A percentile compares a stretch with the other conserved stretches of the same genome.
phyloP scores from a whole-genome alignment of 805 yeast genomes.

The Debaryomyces tyrocola region DNA sequence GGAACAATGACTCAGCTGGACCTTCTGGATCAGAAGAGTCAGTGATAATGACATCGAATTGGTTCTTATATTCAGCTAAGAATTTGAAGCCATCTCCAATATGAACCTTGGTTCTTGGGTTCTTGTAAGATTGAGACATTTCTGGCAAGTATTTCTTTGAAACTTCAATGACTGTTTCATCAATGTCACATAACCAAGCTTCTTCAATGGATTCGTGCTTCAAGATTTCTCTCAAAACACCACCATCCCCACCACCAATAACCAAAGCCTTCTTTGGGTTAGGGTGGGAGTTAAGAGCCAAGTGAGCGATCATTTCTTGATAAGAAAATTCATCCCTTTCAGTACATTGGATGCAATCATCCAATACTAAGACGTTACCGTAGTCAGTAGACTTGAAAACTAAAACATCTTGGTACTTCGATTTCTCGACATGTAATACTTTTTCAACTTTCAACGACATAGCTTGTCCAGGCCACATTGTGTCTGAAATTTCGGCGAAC shows the following conservation, averaged over 20 bases:
- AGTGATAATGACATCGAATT: slow-evolving; percentile 93
- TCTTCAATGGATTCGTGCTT: slow-evolving; percentile 85
- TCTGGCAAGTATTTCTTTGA: slow-evolving; percentile 86
- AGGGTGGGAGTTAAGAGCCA: slow-evolving; percentile 90
- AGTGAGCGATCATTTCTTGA: slow-evolving; percentile 97
- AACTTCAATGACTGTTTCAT: slow-evolving; percentile 85
- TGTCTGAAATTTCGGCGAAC: slow-evolving; percentile 93
- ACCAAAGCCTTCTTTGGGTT: slow-evolving; percentile 92
- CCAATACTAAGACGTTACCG: slow-evolving; percentile 93
- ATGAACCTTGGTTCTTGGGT: slow-evolving; percentile 87
- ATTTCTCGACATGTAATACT: slow-evolving; percentile 79
- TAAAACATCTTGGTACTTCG: slow-evolving; percentile 89
- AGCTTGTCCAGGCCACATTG: slow-evolving; percentile 99
- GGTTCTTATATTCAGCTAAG: slow-evolving; percentile 75
- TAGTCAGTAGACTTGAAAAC: slow-evolving; percentile 91
- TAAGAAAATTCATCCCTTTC: slow-evolving; percentile 97
- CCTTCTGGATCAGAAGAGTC: slow-evolving; percentile 99
- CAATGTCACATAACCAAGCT: slow-evolving; percentile 92
- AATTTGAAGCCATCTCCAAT: slow-evolving; percentile 98
- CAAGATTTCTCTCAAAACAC: slow-evolving; percentile 91
- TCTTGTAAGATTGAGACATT: slow-evolving; percentile 78
- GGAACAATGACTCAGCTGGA: slow-evolving; percentile 93
- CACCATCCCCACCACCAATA: slow-evolving; percentile 99
- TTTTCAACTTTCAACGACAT: slow-evolving; percentile 87
- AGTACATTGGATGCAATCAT: slow-evolving; percentile 92